Base-by-base conservation (phyloP, 1,284 basidiomycete genomes). In the Malassezia caprae region DNA sequence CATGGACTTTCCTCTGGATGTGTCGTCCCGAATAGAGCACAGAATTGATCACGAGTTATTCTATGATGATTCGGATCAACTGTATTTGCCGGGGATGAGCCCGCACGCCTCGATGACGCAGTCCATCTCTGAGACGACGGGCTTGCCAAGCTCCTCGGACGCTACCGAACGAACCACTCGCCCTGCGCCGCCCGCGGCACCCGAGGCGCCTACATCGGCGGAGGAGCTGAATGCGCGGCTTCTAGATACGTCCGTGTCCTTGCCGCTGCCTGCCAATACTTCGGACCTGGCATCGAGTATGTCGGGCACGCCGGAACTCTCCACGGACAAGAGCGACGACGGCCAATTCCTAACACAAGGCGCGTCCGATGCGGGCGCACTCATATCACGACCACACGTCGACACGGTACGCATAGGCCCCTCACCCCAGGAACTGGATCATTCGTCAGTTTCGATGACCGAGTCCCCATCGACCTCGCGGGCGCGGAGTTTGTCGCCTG, bases 41-140 rank as follows among this genome's bases (percentile, higher is more conserved):
- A 34, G 55, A 32, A 57, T 57, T 28, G 55, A 57, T 12, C 44
- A 57, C 8, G 50, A 52, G 17, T 37, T 57, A 7, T 52, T 57
- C 15, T 21, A 34, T 4, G 49, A 57, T 24, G 52, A 48, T 30
- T 57, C 55, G 8, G 55, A 52, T 12, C 49, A 57, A 11, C 31
- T 57, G 11, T 48, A 49, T 4, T 26, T 57, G 8, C 55, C 55
- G 2, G 55, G 55, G 27, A 28, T 46, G 8, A 30, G 21, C 17
- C 49, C 49, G 4, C 55, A 50, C 15, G 55, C 49, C 10, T 46
- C 54, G 13, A 15, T 51, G 37, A 50, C 37, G 8, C 35, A 41
- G 24, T 50, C 48, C 10, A 15, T 44, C 6, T 49, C 48, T 17
- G 32, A 48, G 8, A 23, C 30, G 24, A 37, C 46, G 21, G 46